Evolutionary conservation across 176 grass and related monocot genomes (phyloP), one percentile per base, ranked within the genome.

Genomic region (Hyparrhenia diplandra): DNA sequence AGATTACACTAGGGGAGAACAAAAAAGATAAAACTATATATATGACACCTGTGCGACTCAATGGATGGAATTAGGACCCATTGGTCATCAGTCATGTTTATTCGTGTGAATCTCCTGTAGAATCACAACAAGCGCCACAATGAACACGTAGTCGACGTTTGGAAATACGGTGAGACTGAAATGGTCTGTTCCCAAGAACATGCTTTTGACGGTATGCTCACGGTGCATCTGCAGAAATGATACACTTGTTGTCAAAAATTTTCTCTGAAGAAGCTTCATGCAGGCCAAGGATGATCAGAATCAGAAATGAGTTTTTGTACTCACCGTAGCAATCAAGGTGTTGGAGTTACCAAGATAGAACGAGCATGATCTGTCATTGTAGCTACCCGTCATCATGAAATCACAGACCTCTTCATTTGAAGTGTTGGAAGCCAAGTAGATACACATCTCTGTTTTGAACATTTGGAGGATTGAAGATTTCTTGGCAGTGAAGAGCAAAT

Each of bases 341-440:
- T 87, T 36, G 10, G 87, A 76, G 12, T 89, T 67, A 1, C 82
- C 77, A 3, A 83, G 73, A 43, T 80, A 88, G 76, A 93, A 70
- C 27, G 65, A 71, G 21, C 84, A 87, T 0, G 88, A 80, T 31
- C 82, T 77, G 14, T 85, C 82, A 0, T 85, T 79, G 73, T 52
- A 93, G 84, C 78, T 93, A 11, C 82, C 85, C 60, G 83, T 93
- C 64, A 93, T 77, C 84, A 80, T 90, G 74, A 93, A 93, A 30
- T 93, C 91, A 2, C 88, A 88, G 45, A 12, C 45, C 16, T 82
- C n/a, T n/a, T n/a, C 41, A 30, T 82, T 46, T 0, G 32, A 41
- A 8, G 85, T 80, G 78, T 90, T 93, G 12, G 41, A 69, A 27
- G 91, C 72, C 34, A 93, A 83, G 81, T 85, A 93, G 34, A 93